These are phyloP conservation scores for Agrocybe praecox DNA, from an alignment of 768 basidiomycete species.

Conservation along the genomic window DNA sequence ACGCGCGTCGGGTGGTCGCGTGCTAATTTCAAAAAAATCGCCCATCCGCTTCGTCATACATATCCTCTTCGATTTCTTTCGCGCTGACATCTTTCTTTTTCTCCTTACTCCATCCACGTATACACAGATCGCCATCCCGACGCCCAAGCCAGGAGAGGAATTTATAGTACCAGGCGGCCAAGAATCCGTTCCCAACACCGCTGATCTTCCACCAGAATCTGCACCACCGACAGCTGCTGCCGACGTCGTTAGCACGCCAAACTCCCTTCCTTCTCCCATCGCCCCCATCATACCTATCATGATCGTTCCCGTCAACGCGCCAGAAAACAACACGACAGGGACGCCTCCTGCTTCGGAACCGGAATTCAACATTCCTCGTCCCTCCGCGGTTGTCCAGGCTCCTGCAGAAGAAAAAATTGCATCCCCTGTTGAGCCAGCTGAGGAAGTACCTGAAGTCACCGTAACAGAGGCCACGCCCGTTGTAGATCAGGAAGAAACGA, in stretches of 20 bases:
- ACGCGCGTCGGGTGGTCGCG: neutral
- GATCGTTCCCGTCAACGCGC: slow-evolving; percentile 42
- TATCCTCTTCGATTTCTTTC: slow-evolving; percentile 5
- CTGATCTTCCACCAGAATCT: slow-evolving; percentile 13
- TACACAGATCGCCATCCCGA: slow-evolving; percentile 29
- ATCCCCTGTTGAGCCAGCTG: neutral
- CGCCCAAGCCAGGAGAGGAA: slow-evolving; percentile 25
- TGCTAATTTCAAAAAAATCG: neutral
- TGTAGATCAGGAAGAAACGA: neutral
- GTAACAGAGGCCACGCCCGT: neutral
- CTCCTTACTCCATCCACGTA: neutral
- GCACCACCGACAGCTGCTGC: slow-evolving; percentile 5
- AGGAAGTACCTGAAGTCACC: slow-evolving; percentile 1
- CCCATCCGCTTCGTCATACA: neutral
- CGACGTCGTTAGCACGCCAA: neutral
- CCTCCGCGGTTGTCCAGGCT: neutral
- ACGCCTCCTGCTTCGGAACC: neutral
- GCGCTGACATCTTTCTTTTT: slow-evolving; percentile 6
- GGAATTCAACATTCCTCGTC: neutral
- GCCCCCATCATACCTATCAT: slow-evolving; percentile 37
- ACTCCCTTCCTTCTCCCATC: slow-evolving; percentile 15
- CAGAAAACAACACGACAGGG: slow-evolving; percentile 34
- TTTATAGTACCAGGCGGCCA: slow-evolving; percentile 20
- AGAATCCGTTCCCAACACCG: slow-evolving; percentile 15
- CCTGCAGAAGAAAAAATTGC: neutral